Evolutionary conservation across 2,329 filamentous ascomycete genomes (phyloP).

Genomic region (Pseudonectria foliicola): DNA sequence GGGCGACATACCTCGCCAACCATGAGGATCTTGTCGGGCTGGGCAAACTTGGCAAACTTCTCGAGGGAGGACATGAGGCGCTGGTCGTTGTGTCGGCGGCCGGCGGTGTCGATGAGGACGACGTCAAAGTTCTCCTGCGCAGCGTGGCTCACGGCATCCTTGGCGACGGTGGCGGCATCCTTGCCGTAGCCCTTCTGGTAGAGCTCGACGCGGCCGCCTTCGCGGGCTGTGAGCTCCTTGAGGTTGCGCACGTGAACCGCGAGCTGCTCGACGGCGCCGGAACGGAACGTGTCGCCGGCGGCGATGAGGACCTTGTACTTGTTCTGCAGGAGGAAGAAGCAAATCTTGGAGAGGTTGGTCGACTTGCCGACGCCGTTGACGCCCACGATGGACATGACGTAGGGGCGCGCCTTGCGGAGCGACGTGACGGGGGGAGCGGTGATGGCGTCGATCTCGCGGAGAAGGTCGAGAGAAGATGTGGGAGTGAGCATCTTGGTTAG

Average conservation of each 20-base stretch:
- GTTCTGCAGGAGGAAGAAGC: slow-evolving; percentile 96
- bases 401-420: slow-evolving; percentile 64
- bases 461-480: slow-evolving; percentile 85
- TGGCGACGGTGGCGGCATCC: slow-evolving; percentile 90
- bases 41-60: slow-evolving; percentile 93
- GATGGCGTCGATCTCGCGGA: slow-evolving; percentile 83
- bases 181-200: slow-evolving; percentile 98
- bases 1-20: slow-evolving; percentile 50
- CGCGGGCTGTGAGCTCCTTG: slow-evolving; percentile 76
- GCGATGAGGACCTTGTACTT: slow-evolving; percentile 92
- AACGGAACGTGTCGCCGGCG: slow-evolving; percentile 94
- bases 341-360: slow-evolving; percentile 95
- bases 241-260: slow-evolving; percentile 92
- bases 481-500: slow-evolving; percentile 93
- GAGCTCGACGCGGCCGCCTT: slow-evolving; percentile 78
- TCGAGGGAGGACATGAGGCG: slow-evolving; percentile 93
- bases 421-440: slow-evolving; percentile 59
- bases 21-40: slow-evolving; percentile 98
- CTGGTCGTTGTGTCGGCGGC: slow-evolving; percentile 89
- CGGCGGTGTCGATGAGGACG: slow-evolving; percentile 93
- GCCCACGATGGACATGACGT: slow-evolving; percentile 96
- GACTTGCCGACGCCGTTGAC: slow-evolving; percentile 99
- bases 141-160: slow-evolving; percentile 82
- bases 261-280: slow-evolving; percentile 92
- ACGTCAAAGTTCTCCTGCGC: slow-evolving; percentile 75